These are phyloP conservation scores for Chalciporus sphaerocephalus DNA, from an alignment of 768 basidiomycete species.

Conservation along the genomic window DNA sequence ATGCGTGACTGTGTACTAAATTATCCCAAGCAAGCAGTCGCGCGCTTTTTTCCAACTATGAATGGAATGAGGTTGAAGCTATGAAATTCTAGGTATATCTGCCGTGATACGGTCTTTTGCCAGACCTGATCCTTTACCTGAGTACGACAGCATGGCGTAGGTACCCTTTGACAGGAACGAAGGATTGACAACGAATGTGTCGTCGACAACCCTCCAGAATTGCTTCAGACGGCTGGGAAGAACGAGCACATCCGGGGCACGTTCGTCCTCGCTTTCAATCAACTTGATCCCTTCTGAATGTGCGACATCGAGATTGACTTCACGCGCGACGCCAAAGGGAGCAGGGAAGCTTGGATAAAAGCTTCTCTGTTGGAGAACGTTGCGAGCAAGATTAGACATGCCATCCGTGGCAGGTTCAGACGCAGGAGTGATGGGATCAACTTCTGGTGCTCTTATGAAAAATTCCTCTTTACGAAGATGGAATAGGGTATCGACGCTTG, in stretches of 20 bases:
- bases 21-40: neutral
- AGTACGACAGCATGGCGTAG: constrained; percentile 45
- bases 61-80: constrained; percentile 4
- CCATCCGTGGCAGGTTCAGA: constrained; percentile 57
- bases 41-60: neutral
- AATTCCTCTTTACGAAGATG: constrained; percentile 85
- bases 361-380: constrained; percentile 83
- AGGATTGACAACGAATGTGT: constrained; percentile 80
- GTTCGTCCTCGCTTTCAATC: constrained; percentile 34
- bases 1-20: neutral
- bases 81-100: constrained; percentile 26
- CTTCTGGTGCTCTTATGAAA: constrained; percentile 60
- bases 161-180: constrained; percentile 64
- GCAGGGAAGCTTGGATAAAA: constrained; percentile 95
- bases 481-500: constrained; percentile 85
- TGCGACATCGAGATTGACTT: constrained; percentile 87
- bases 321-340: constrained; percentile 65
- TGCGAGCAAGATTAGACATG: constrained; percentile 75
- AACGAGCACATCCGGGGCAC: constrained; percentile 79
- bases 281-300: constrained; percentile 55
- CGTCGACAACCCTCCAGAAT: constrained; percentile 80
- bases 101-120: constrained; percentile 26
- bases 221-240: constrained; percentile 86
- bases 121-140: constrained; percentile 24
- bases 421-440: constrained; percentile 41